Percentiles rank a stretch among this genome's conserved stretches.
phyloP scores from a whole-genome alignment of 108 stramenopile genomes.

The Cyclotella cryptica region DNA sequence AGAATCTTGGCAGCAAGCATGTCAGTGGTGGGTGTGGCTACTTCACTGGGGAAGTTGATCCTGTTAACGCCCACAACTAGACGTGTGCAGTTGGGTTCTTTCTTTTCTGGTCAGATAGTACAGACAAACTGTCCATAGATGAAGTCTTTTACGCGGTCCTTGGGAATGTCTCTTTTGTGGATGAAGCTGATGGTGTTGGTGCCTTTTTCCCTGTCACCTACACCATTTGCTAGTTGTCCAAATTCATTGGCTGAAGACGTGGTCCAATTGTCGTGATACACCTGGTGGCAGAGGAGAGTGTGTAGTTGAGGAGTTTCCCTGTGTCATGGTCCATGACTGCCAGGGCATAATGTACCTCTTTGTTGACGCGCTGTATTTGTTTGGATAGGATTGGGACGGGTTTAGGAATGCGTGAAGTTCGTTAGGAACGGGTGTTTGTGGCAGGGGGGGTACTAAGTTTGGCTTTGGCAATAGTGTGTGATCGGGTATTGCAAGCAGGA shows the following conservation, averaged over 20 bases:
- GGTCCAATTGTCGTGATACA: background rate
- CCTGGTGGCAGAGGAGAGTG: background rate
- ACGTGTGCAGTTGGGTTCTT: too few relatives aligned
- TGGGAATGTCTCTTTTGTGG: background rate
- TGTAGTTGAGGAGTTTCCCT: background rate
- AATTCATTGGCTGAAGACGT: background rate
- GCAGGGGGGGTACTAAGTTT: background rate
- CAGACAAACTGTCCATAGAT: too few relatives aligned
- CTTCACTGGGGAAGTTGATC: too few relatives aligned
- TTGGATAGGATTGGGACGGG: background rate
- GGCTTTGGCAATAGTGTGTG: background rate
- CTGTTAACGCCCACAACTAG: too few relatives aligned
- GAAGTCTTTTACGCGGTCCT: background rate
- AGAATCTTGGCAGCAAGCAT: too few relatives aligned
- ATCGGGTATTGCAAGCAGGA: background rate
- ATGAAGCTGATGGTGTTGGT: background rate
- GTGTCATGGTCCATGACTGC: background rate
- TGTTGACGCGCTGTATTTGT: background rate
- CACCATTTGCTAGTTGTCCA: slow-evolving; percentile 2
- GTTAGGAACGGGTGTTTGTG: background rate
- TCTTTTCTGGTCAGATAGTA: too few relatives aligned
- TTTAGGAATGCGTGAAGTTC: background rate
- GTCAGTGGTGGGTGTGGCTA: too few relatives aligned
- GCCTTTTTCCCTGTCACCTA: background rate
- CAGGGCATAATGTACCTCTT: background rate